Evolutionary conservation across 2,329 filamentous ascomycete species (phyloP), one percentile per base, ranked within the genome.

Genomic region (Trichophyton mentagrophytes): DNA sequence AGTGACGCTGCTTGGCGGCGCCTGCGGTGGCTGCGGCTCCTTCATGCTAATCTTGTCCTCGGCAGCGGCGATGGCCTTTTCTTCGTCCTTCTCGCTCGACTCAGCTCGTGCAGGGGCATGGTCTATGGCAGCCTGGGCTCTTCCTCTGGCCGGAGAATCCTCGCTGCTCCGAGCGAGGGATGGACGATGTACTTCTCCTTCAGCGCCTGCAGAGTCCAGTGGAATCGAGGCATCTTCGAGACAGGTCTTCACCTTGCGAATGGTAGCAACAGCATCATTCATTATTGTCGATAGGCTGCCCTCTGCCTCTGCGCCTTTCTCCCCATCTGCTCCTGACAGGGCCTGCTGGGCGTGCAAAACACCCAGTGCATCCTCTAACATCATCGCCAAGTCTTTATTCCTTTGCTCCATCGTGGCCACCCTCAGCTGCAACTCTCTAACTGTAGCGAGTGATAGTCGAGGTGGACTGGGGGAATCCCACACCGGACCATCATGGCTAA

Each of bases 161-260:
- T 51, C 60, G 33, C 17, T 27, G 36, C 58, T 57, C 3, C 40
- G 9, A 44, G 8, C n/a, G 27, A n/a, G 46, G 13, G 20, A 44
- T 55, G 8, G 46, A 59, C 2, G 25, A n/a, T 57, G 57, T 13
- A 7, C 51, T 47, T 51, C 59, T 42, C 60, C 60, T 15, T 58
- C 25, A 8, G 13, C n/a, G 7, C 4, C 49, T 17, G 5, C 25
- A 8, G 27, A 7, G 49, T n/a, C 22, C 61, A 69, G 66, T 40
- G 72, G 68, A 36, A 72, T 69, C 3, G 71, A 71, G 20, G 72
- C 64, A 61, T 77, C 70, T 63, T 73, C 72, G 42, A 79, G 72
- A 58, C 75, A 75, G 4, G 69, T 69, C 57, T 75, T 76, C 3
- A 78, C 76, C 49, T 70, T 74, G 64, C 76, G 73, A 5, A 77